Evolutionary conservation across 129 eudicot genomes (phyloP), one percentile per base, ranked within the genome.

Genomic region (Flaveria trinervia): DNA sequence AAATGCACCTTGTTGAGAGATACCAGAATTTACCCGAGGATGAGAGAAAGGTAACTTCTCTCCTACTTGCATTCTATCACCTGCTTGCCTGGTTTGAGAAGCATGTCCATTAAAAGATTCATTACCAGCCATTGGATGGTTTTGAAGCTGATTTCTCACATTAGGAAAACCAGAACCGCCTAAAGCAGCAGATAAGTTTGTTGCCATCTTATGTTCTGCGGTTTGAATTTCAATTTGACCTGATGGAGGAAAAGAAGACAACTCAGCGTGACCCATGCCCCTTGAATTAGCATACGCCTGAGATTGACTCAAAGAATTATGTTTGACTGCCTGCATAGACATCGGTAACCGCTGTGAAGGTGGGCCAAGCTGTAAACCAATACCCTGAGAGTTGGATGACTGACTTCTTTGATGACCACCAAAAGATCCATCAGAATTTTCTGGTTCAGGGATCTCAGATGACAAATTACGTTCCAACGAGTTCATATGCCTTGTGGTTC

Each of bases 351-450:
- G 54, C 54, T 88, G 96, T 51, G 92, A 88, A 36, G 98, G 98
- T 56, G 96, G 98, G 23, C 95, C 98, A 72, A 93, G 86, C 41
- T 93, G 96, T 80, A 93, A 85, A 77, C 95, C 92, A 62, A 88
- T 90, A 48, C 95, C 91, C 79, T 93, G 95, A 62, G 91, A 84
- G 51, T 83, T 77, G 68, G 91, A 88, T 66, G 94, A 86, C 46
- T 90, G 94, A 61, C 79, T 83, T 73, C 78, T 85, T 71, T 86
- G 90, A 26, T 80, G 84, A 75, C 65, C 86, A 59, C 87, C 92
- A 77, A 69, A 83, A 66, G 86, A 79, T 20, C 98, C 92, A 59
- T 84, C 94, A 60, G 88, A 83, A 18, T 78, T 84, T 78, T 86
- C 92, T 60, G 86, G 79, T 80, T 86, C 88, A 54, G 89, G 86